Base-by-base conservation (phyloP, 192 early-diverging fungal species). In the Dimargaris verticillata region DNA sequence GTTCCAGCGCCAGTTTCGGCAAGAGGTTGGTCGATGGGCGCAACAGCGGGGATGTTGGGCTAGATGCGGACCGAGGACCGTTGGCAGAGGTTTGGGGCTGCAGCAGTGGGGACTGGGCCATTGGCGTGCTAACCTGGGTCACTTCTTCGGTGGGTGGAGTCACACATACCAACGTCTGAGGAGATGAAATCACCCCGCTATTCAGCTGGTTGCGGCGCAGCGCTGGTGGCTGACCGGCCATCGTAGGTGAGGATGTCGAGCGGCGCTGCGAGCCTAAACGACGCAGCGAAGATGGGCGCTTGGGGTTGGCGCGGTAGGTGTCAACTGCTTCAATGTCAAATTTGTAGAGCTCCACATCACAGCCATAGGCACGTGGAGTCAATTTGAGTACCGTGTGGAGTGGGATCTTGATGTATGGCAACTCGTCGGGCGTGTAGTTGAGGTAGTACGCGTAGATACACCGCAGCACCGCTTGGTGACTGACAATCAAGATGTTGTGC, bases 321-420 rank as follows among this genome's bases (percentile, higher is more conserved):
- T 97, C 91, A 6, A 99, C 97, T 6, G 97, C 97, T 29, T 88
- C 92, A 63, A 99, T 93, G 60, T 97, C 91, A 20, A 98, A 86
- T 64, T 84, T 84, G 72, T 86, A 95, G 72, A 84, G 77, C 68
- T 96, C 90, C 62, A 96, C 91, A 53, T 90, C 78, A 69, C 97
- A 99, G 24, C 85, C 82, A 64, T 99, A 98, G 13, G 97, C 97
- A 28, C 89, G 90, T 44, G 93, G 94, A 7, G 95, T 97, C 26
- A 99, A 74, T 68, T 95, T 90, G 65, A 99, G 91, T 45, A 99
- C 82, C 0, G 93, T 92, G 68, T 99, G 97, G 51, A 99, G 75
- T 6, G 97, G 97, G 52, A 99, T 95, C 67, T 98, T 99, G 68
- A 97, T 83, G 61, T 99, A 99, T 0, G 97, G 97, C 44, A 99